Evolutionary conservation across 2,329 filamentous ascomycete species (phyloP).

Genomic region (Calonectria ilicicola): DNA sequence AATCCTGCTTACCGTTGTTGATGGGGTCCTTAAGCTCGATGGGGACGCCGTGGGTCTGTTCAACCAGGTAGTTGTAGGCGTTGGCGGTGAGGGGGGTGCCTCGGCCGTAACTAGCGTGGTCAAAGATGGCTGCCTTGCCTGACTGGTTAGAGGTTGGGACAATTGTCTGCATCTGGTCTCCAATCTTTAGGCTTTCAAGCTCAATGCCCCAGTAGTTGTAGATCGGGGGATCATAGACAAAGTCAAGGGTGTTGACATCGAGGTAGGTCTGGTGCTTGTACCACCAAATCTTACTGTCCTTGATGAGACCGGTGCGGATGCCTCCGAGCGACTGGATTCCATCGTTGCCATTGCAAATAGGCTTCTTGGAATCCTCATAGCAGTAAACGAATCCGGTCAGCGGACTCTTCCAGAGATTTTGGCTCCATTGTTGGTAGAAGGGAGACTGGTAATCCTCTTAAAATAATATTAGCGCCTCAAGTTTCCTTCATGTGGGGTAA

Average conservation of each 20-base stretch:
- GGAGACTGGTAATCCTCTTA: slow-evolving; percentile 20
- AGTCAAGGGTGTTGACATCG: slow-evolving; percentile 20
- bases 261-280: slow-evolving; percentile 18
- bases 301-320: slow-evolving; percentile 17
- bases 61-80: slow-evolving; percentile 17
- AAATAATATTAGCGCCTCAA: neutral
- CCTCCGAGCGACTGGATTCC: slow-evolving; percentile 19
- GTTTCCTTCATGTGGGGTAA: neutral
- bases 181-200: slow-evolving; percentile 12
- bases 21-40: neutral
- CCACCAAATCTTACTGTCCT: slow-evolving; percentile 23
- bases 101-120: slow-evolving; percentile 20
- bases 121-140: slow-evolving; percentile 24
- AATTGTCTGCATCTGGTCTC: slow-evolving; percentile 5
- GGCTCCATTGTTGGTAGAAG: slow-evolving; percentile 22
- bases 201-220: slow-evolving; percentile 25
- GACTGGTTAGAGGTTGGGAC: slow-evolving; percentile 15
- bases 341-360: slow-evolving; percentile 16
- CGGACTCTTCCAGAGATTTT: slow-evolving; percentile 17
- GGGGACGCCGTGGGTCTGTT: slow-evolving; percentile 16
- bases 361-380: slow-evolving; percentile 17
- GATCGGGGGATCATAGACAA: slow-evolving; percentile 20
- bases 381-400: slow-evolving; percentile 19
- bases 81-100: slow-evolving; percentile 14
- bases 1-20: slow-evolving; percentile 14